Evolutionary conservation across 495 filamentous ascomycete genomes (phyloP).

Genomic region (Penicillium steckii): DNA sequence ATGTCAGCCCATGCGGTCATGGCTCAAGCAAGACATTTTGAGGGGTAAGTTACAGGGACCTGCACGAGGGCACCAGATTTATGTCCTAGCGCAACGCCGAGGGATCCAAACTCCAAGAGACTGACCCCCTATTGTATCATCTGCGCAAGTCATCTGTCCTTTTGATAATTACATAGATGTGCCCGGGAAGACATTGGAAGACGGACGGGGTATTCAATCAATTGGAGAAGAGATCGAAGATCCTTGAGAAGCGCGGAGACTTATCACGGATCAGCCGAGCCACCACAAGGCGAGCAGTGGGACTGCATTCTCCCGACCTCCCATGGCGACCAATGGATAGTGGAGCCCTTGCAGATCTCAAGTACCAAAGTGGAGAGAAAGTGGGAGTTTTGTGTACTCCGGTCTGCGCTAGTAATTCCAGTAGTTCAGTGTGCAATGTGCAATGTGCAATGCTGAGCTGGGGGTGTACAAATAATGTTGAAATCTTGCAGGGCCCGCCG

Average conservation of each 20-base stretch:
- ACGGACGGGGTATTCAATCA: too few species aligned
- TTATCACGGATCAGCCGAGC: not conserved
- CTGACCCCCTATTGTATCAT: not conserved
- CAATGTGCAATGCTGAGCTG: too few species aligned
- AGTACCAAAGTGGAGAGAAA: not conserved
- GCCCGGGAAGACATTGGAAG: too few species aligned
- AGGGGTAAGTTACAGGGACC: not conserved
- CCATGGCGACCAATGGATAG: slow-evolving; percentile 7
- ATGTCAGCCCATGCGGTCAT: not conserved
- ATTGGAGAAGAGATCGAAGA: not conserved
- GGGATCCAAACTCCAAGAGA: not conserved
- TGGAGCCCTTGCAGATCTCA: slow-evolving; percentile 19
- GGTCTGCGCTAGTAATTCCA: too few species aligned
- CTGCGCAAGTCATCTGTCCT: not conserved
- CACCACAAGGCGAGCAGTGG: not conserved
- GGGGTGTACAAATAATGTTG: not conserved
- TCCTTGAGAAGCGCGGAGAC: not conserved
- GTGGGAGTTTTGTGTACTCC: not conserved
- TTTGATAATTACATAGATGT: too few species aligned
- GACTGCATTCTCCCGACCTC: slow-evolving; percentile 10
- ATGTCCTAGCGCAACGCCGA: not conserved
- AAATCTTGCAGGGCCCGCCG: not conserved
- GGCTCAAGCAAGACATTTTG: not conserved
- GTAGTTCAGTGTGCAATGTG: not conserved
- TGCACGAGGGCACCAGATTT: not conserved